Conservation (phyloP, 768 basidiomycete genomes). For the Pilatotrama ljubarskyi region DNA sequence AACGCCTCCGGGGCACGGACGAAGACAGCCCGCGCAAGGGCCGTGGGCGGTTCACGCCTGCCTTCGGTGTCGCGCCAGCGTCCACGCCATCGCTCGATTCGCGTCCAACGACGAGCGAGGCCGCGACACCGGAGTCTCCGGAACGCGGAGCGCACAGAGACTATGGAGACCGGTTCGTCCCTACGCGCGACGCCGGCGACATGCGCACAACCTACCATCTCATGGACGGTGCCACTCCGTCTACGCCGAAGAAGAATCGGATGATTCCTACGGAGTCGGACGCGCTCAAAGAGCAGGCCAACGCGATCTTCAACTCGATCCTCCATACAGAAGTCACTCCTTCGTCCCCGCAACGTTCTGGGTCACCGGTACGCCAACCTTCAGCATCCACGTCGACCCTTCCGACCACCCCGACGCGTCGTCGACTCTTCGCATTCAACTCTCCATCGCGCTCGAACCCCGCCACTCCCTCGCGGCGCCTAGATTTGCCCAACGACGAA, state of each 20-base stretch:
- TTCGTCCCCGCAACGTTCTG: conserved; percentile 58
- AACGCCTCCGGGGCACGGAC: conserved; percentile 70
- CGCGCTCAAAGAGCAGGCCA: conserved; percentile 72
- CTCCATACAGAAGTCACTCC: conserved; percentile 79
- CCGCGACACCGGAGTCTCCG: conserved; percentile 47
- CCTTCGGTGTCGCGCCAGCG: conserved; percentile 50
- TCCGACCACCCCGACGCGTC: conserved; percentile 47
- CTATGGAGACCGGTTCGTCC: conserved; percentile 64
- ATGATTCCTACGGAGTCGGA: conserved; percentile 46
- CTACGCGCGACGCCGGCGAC: conserved; percentile 57
- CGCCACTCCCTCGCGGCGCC: conserved; percentile 52
- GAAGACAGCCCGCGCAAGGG: conserved; percentile 53
- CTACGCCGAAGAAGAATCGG: conserved; percentile 41
- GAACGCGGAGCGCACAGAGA: conserved; percentile 27
- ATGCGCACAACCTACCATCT: conserved; percentile 64
- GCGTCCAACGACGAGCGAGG: conserved; percentile 54
- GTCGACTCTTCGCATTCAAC: conserved; percentile 69
- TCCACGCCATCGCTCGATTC: conserved; percentile 61
- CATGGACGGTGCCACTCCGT: conserved; percentile 46
- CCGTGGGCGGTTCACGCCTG: conserved; percentile 52
- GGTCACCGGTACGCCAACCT: conserved; percentile 49
- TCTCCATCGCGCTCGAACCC: conserved; percentile 57
- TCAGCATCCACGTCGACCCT: conserved; percentile 29
- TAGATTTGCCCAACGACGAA: conserved; percentile 85
- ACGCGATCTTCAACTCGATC: conserved; percentile 75